These are phyloP conservation scores for Stemphylium vesicarium DNA, from an alignment of 2,329 filamentous ascomycete genomes.

Conservation along the genomic window DNA sequence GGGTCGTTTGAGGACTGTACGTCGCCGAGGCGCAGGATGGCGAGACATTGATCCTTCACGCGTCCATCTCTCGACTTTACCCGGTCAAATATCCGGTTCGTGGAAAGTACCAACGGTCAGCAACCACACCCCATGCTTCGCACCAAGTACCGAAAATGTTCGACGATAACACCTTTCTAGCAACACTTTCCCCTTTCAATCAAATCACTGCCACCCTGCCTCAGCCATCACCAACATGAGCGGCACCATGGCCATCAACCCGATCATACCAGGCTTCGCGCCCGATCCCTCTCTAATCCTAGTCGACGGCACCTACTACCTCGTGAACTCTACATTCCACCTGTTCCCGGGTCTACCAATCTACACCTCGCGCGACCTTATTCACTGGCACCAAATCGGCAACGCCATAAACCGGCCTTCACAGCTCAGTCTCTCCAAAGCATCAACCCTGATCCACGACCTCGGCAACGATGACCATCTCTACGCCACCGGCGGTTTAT, in stretches of 20 bases:
- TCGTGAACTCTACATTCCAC: constrained; percentile 59
- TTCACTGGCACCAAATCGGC: constrained; percentile 55
- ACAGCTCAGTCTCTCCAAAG: constrained; percentile 56
- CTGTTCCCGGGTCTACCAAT: constrained; percentile 59
- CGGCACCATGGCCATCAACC: constrained; percentile 4
- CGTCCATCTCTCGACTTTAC: not conserved
- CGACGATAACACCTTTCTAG: not conserved
- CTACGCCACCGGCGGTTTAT: constrained; percentile 27
- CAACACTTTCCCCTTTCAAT: not conserved
- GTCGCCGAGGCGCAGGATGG: not conserved
- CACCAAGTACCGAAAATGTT: not conserved
- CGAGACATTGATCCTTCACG: not conserved
- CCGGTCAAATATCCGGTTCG: not conserved
- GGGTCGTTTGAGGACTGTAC: not conserved
- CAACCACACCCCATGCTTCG: not conserved
- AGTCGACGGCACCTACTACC: constrained; percentile 55
- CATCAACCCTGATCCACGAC: constrained; percentile 48
- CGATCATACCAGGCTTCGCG: constrained; percentile 57
- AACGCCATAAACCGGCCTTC: constrained; percentile 56
- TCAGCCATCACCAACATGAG: constrained; percentile 2
- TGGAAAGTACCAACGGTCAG: not conserved
- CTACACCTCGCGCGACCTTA: constrained; percentile 57
- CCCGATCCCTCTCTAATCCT: constrained; percentile 55
- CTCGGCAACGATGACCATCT: constrained; percentile 9
- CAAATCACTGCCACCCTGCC: no score